A percentile compares a stretch with the other conserved stretches of the same genome.
Evolutionary conservation across 78 protist genomes (phyloP).

Genomic region (Ministeria vibrans): DNA sequence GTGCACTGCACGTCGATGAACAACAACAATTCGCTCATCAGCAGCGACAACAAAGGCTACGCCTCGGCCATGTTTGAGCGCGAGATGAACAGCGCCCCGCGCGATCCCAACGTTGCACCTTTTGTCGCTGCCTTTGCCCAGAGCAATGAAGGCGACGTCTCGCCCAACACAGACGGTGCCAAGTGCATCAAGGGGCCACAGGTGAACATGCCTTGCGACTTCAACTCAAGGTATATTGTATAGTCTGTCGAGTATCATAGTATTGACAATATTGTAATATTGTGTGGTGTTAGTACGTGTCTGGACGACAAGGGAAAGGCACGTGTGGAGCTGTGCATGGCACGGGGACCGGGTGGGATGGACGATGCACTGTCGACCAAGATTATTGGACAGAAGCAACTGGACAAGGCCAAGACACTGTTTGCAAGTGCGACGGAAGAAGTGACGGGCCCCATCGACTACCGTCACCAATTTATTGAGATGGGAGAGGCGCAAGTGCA

Average conservation of each 20-base stretch:
- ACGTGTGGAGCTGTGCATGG: constrained; percentile 37
- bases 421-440: constrained; percentile 1
- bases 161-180: constrained; percentile 65
- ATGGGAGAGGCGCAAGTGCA: constrained; percentile 36
- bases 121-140: constrained; percentile 70
- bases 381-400: constrained; percentile 56
- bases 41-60: constrained; percentile 76
- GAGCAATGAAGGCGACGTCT: constrained; percentile 63
- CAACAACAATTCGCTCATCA: constrained; percentile 54
- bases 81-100: constrained; percentile 10
- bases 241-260: no score
- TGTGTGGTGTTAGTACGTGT: not conserved
- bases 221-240: not conserved
- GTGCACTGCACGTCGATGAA: constrained; percentile 66
- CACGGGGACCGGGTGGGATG: constrained; percentile 45
- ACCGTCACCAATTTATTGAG: constrained; percentile 33
- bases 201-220: constrained; percentile 47
- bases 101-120: constrained; percentile 48
- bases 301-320: not conserved
- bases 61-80: constrained; percentile 59
- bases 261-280: not conserved
- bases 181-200: constrained; percentile 48
- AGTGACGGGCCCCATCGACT: constrained; percentile 38
- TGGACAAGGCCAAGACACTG: constrained; percentile 35
- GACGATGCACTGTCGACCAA: not conserved